These are phyloP conservation scores for Acacia concinna DNA, from an alignment of 331 rosid genomes.

Conservation along the genomic window DNA sequence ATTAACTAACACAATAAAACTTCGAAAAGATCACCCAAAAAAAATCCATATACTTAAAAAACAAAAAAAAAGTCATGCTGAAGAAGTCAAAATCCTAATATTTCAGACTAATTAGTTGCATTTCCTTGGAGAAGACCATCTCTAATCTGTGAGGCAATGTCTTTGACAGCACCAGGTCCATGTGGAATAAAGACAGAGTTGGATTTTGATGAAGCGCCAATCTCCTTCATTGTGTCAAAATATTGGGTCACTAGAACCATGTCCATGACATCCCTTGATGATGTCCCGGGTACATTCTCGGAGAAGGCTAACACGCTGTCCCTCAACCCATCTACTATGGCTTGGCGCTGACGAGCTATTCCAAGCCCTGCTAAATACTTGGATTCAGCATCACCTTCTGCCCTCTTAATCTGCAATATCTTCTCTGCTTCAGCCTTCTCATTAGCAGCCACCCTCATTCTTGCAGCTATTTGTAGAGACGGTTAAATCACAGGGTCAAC, in stretches of 20 bases:
- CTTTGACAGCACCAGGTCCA: slow-evolving; percentile 60
- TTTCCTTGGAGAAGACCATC: slow-evolving; percentile 50
- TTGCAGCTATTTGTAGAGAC: slow-evolving; percentile 57
- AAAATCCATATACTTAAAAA: not conserved
- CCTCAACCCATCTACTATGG: slow-evolving; percentile 81
- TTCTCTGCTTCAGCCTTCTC: slow-evolving; percentile 77
- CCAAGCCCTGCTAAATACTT: slow-evolving; percentile 77
- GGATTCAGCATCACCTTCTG: slow-evolving; percentile 84
- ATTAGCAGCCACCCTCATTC: slow-evolving; percentile 69
- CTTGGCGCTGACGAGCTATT: slow-evolving; percentile 83
- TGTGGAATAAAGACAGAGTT: slow-evolving; percentile 75
- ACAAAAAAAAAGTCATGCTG: not conserved
- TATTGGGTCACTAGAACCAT: slow-evolving; percentile 85
- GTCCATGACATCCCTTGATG: slow-evolving; percentile 85
- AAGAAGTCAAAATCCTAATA: not conserved
- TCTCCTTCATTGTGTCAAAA: slow-evolving; percentile 82
- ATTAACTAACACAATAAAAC: slow-evolving; percentile 11
- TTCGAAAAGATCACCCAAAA: not conserved
- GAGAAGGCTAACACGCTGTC: slow-evolving; percentile 86
- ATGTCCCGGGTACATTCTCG: slow-evolving; percentile 68
- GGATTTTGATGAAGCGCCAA: slow-evolving; percentile 75
- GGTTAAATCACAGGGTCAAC: slow-evolving; percentile 9
- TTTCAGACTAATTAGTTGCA: not conserved
- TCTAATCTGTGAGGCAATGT: slow-evolving; percentile 43
- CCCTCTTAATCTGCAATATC: slow-evolving; percentile 53